Evolutionary conservation across 768 basidiomycete species (phyloP), one percentile per base, ranked within the genome.

Genomic region (Lentinula boryana): DNA sequence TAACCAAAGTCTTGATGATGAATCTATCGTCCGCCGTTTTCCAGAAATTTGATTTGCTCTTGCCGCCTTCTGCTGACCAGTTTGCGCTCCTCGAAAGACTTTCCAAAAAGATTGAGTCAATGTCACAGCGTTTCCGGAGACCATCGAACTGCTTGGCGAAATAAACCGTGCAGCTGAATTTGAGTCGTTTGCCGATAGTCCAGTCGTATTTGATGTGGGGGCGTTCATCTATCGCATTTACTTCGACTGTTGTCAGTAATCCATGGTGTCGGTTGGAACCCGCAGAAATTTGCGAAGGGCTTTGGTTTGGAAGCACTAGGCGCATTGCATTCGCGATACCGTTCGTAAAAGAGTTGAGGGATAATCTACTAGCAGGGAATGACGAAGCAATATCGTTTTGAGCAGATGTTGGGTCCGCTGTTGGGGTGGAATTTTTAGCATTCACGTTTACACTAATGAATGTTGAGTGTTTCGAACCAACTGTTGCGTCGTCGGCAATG

Each of bases 181-280:
- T 87, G 60, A 90, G 73, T 61, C 84, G 77, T 68, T 87, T 87
- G 41, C 89, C 88, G 54, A 91, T 76, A 1, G 86, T 87, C 82
- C 87, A 90, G 61, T 90, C 87, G 63, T 91, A 90, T 71, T 89
- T 88, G 76, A 93, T 85, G 69, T 94, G 91, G 2, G 91, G 91
- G 21, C 82, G 81, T 13, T 88, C 86, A 67, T 90, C 88, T 36
- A 87, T 84, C 4, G 69, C 67, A 10, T 73, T 60, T 46, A 72
- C 73, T 40, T 79, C 78, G 15, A 74, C 67, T 6, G 75, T 67
- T 6, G 68, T 70, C 13, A 86, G 75, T 13, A 84, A 73, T 5
- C 80, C 82, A 62, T 85, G 83, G 53, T 83, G 83, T 53, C 72
- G 73, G 63, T 75, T 80, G 4, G 68, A 60, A 2, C 69, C 63